Conservation (phyloP, 768 basidiomycete species). For the Tylopilus cervinicoccineus region DNA sequence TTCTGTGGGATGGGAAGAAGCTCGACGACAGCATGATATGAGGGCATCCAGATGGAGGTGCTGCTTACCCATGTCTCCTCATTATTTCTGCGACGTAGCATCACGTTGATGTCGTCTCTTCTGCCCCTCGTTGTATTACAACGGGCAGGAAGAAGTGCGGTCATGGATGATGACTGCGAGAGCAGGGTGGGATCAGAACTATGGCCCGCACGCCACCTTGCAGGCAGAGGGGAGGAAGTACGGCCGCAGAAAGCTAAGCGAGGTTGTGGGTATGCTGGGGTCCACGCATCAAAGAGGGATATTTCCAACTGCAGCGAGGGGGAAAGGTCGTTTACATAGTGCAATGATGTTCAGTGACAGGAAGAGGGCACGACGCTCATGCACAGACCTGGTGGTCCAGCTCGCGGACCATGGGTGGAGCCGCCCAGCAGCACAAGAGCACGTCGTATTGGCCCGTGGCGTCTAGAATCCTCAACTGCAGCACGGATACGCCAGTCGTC, state of each 20-base stretch:
- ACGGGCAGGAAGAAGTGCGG: constrained; percentile 23
- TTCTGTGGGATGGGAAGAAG: constrained; percentile 18
- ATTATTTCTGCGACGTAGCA: constrained; percentile 24
- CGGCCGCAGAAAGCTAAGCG: constrained; percentile 26
- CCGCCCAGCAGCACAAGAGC: not conserved
- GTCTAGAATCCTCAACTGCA: not conserved
- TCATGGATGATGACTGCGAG: constrained; percentile 20
- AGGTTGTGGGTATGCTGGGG: constrained; percentile 18
- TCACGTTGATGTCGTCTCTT: constrained; percentile 28
- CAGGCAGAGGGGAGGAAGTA: constrained; percentile 25
- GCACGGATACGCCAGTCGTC: constrained; percentile 7
- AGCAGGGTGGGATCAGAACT: constrained; percentile 18
- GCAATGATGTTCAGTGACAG: constrained; percentile 8
- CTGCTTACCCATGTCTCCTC: constrained; percentile 22
- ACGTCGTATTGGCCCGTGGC: constrained; percentile 1
- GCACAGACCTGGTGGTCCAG: constrained; percentile 3
- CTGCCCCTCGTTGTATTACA: constrained; percentile 20
- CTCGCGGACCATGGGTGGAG: constrained; percentile 1
- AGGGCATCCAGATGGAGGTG: constrained; percentile 12
- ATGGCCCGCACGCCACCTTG: constrained; percentile 22
- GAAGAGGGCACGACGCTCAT: constrained; percentile 6
- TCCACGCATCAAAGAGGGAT: constrained; percentile 17
- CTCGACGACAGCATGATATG: constrained; percentile 4
- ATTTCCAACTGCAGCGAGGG: constrained; percentile 14
- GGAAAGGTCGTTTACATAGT: constrained; percentile 1